These are phyloP conservation scores for Apiospora rasikravindrae DNA, from an alignment of 2,329 filamentous ascomycete species.

Conservation along the genomic window DNA sequence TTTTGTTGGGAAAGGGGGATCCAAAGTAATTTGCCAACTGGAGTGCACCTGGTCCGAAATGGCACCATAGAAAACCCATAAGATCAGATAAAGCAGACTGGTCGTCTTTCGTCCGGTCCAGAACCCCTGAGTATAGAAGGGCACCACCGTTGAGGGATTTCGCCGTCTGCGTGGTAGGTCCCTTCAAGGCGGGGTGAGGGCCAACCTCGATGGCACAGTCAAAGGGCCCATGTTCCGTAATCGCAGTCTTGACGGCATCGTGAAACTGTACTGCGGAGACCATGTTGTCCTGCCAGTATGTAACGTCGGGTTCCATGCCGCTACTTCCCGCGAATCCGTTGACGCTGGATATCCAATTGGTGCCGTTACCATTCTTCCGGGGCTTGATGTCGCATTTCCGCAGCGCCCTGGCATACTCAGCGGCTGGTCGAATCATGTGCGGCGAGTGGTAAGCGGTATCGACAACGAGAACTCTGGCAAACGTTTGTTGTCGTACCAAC, in stretches of 20 bases:
- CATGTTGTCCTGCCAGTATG: slow-evolving; percentile 51
- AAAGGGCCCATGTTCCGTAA: slow-evolving; percentile 30
- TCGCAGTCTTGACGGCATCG: slow-evolving; percentile 37
- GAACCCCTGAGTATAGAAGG: slow-evolving; percentile 31
- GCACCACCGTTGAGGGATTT: slow-evolving; percentile 27
- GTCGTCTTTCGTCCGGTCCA: slow-evolving; percentile 33
- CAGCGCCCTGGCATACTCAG: slow-evolving; percentile 41
- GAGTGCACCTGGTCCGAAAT: slow-evolving; percentile 26
- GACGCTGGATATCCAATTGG: slow-evolving; percentile 49
- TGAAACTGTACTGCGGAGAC: slow-evolving; percentile 45
- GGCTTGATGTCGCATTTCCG: slow-evolving; percentile 35
- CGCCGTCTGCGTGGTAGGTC: slow-evolving; percentile 33
- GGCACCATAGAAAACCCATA: slow-evolving; percentile 35
- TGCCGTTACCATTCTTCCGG: slow-evolving; percentile 29
- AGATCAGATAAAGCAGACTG: slow-evolving; percentile 33
- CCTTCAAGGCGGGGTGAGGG: slow-evolving; percentile 36
- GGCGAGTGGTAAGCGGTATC: slow-evolving; percentile 56
- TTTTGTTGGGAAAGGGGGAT: not conserved
- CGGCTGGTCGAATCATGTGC: slow-evolving; percentile 48
- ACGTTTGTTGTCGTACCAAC: slow-evolving; percentile 32
- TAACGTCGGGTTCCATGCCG: slow-evolving; percentile 29
- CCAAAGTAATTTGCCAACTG: not conserved
- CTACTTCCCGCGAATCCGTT: slow-evolving; percentile 30
- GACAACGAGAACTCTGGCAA: slow-evolving; percentile 44
- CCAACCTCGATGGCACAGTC: slow-evolving; percentile 38